Evolutionary conservation across 441 rosid species (phyloP).

Genomic region (Gossypium lobatum): DNA sequence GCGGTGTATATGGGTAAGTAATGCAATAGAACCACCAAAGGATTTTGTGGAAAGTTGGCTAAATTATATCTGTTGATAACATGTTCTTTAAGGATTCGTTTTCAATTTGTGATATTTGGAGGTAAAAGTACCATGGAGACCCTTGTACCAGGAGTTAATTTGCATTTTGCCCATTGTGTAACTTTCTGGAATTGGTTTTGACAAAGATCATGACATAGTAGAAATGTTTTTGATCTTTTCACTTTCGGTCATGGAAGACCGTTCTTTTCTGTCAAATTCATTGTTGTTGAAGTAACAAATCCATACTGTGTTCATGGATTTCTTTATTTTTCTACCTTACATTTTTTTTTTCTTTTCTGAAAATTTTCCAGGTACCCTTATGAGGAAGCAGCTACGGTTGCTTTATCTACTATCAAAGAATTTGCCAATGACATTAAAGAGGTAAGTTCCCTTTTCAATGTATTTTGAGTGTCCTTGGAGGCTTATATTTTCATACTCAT

Average conservation of each 20-base stretch:
- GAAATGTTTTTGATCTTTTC: neutral
- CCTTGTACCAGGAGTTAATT: no score
- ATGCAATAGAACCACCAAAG: neutral
- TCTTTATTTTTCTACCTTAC: neutral
- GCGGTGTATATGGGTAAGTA: slow-evolving; percentile 66
- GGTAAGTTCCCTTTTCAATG: slow-evolving; percentile 31
- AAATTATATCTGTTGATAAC: neutral
- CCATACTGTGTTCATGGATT: neutral
- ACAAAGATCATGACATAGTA: neutral
- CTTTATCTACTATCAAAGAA: slow-evolving; percentile 67
- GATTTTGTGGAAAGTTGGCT: neutral
- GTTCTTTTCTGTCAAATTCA: neutral
- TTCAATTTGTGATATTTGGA: neutral
- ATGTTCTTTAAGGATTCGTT: neutral
- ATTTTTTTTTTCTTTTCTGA: neutral
- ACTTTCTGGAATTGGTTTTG: neutral
- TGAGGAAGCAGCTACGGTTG: slow-evolving; percentile 67
- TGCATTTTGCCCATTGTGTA: no score
- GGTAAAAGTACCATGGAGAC: no score
- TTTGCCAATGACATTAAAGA: slow-evolving; percentile 64
- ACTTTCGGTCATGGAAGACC: neutral
- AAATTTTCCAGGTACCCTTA: slow-evolving; percentile 59
- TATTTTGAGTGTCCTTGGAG: neutral
- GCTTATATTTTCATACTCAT: no score
- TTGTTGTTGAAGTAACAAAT: neutral